These are phyloP conservation scores for Fusarium xylarioides DNA, from an alignment of 2,329 filamentous ascomycete species.

Conservation along the genomic window DNA sequence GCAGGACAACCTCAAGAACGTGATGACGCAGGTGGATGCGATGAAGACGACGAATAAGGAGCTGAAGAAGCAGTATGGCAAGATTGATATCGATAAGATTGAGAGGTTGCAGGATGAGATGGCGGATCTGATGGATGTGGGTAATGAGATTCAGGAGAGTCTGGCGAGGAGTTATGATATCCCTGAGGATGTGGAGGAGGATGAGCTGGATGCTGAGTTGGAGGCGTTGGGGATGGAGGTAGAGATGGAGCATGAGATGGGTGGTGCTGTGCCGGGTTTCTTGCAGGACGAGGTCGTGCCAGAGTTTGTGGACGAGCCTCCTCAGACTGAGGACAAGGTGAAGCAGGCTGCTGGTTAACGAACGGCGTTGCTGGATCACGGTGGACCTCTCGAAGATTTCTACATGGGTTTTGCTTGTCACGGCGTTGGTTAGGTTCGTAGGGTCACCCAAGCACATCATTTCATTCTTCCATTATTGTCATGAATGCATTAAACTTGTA, in stretches of 20 bases:
- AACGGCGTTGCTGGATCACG: background rate
- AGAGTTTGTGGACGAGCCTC: conserved; percentile 92
- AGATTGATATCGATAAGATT: conserved; percentile 97
- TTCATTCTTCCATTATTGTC: background rate
- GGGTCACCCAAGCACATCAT: conserved; percentile 25
- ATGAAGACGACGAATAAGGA: conserved; percentile 98
- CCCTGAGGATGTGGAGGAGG: conserved; percentile 96
- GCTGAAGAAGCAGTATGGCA: conserved; percentile 92
- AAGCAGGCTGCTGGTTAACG: conserved; percentile 77
- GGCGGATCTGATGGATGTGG: conserved; percentile 96
- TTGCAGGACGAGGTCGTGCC: conserved; percentile 87
- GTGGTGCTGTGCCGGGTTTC: conserved; percentile 78
- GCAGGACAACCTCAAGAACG: conserved; percentile 98
- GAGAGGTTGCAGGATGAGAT: conserved; percentile 98
- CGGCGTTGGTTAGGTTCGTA: conserved; percentile 40
- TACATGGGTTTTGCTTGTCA: background rate
- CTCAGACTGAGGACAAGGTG: conserved; percentile 75
- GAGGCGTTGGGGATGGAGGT: conserved; percentile 94
- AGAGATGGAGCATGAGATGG: conserved; percentile 80
- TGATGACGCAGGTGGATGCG: conserved; percentile 97
- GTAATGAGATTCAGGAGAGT: conserved; percentile 97
- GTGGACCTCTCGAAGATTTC: background rate
- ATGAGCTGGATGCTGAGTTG: conserved; percentile 93
- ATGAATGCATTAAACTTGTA: background rate
- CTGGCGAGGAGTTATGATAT: conserved; percentile 92